Conservation (phyloP, 306 rosid species). For the Clitoria ternatea region DNA sequence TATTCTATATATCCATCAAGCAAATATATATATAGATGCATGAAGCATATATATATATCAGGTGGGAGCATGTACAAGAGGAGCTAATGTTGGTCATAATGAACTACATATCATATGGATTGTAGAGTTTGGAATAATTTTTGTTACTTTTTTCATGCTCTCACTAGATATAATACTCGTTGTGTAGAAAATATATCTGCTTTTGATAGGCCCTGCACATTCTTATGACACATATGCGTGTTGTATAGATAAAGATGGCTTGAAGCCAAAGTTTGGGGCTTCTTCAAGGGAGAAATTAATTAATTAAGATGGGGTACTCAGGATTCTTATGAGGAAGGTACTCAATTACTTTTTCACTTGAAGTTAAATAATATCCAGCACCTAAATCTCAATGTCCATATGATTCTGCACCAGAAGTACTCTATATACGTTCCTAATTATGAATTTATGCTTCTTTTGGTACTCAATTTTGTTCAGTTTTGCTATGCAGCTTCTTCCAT, state of each 20-base stretch:
- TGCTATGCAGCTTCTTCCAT: neutral
- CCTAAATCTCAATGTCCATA: neutral
- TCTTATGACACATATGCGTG: neutral
- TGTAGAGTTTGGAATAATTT: no score
- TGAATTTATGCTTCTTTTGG: constrained; percentile 16
- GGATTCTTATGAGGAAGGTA: constrained; percentile 16
- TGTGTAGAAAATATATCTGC: neutral
- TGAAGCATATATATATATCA: neutral
- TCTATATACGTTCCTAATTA: neutral
- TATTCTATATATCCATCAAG: neutral
- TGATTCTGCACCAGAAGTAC: neutral
- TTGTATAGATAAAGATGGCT: neutral
- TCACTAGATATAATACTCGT: neutral
- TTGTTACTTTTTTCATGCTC: neutral
- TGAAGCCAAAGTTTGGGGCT: constrained; percentile 5
- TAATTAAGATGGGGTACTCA: neutral
- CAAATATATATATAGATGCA: neutral
- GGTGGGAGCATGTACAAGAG: neutral
- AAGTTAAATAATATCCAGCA: neutral
- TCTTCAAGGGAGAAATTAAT: neutral
- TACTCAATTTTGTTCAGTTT: neutral
- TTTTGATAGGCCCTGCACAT: neutral
- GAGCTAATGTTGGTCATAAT: neutral
- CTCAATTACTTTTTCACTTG: neutral
- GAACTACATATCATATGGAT: neutral